Percentiles rank a stretch among this genome's conserved stretches.
Evolutionary conservation across 768 basidiomycete genomes (phyloP).

Genomic region (Filobasidium floriforme): DNA sequence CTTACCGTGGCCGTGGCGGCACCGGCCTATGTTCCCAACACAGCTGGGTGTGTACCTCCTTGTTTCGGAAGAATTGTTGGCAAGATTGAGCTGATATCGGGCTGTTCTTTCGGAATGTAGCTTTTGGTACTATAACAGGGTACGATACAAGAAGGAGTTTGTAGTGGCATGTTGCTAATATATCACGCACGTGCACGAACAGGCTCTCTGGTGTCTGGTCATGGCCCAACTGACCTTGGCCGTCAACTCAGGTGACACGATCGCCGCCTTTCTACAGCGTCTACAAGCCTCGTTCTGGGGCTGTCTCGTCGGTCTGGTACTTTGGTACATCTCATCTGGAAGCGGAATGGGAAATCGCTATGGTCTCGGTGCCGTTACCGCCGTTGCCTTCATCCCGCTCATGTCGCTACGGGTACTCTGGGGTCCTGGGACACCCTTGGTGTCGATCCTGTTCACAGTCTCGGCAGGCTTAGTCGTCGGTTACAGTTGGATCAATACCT

Average conservation of each 20-base stretch:
- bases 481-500: constrained; percentile 49
- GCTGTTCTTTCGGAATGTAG: not conserved
- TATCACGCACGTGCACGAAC: constrained; percentile 19
- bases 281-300: constrained; percentile 40
- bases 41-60: constrained; percentile 11
- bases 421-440: constrained; percentile 60
- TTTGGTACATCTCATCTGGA: constrained; percentile 55
- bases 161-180: not conserved
- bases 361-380: constrained; percentile 62
- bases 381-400: constrained; percentile 65
- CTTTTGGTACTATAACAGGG: constrained; percentile 6
- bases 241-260: constrained; percentile 39
- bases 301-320: constrained; percentile 34
- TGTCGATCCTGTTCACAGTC: constrained; percentile 50
- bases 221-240: constrained; percentile 30
- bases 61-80: not conserved
- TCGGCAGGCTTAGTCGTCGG: constrained; percentile 37
- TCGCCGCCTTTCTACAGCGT: constrained; percentile 34
- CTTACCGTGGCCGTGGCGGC: constrained; percentile 32
- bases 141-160: not conserved
- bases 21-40: constrained; percentile 31
- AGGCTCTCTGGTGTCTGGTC: constrained; percentile 26
- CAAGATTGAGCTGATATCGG: not conserved
- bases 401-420: constrained; percentile 66
- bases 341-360: constrained; percentile 57